phyloP scores from a whole-genome alignment of 208 protist species.

The Wallacemonas sp. region DNA sequence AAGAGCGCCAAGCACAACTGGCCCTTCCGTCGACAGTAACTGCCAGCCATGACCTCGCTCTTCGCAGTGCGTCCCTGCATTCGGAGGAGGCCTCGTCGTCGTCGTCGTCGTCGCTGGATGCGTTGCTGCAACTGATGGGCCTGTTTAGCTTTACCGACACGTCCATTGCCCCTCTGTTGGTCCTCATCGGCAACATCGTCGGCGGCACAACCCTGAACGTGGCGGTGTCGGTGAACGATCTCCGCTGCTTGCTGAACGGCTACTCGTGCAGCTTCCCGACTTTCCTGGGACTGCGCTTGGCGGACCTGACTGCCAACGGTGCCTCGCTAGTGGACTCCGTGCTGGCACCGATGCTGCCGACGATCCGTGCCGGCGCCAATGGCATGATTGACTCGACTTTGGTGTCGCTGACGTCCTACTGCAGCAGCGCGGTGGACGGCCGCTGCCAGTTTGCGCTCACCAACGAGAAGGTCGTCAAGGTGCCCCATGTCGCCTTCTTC shows the following conservation, averaged over 20 bases:
- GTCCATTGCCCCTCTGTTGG: not conserved
- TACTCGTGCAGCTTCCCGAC: slow-evolving; percentile 3
- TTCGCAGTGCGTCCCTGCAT: too few relatives aligned
- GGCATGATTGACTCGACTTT: not conserved
- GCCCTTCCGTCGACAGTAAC: too few relatives aligned
- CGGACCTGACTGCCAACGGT: not conserved
- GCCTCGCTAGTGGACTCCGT: not conserved
- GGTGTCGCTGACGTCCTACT: not conserved
- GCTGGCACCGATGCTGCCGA: not conserved
- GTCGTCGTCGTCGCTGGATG: not conserved
- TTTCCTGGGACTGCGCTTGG: not conserved
- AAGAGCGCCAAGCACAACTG: too few relatives aligned
- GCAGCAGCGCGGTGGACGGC: not conserved
- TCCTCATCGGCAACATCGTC: not conserved
- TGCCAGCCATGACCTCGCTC: too few relatives aligned
- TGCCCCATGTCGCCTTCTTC: not conserved
- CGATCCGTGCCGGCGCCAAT: not conserved
- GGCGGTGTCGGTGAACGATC: not conserved
- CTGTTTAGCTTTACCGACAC: not conserved
- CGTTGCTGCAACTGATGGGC: not conserved
- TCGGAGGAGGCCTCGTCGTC: too few relatives aligned
- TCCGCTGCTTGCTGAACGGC: not conserved
- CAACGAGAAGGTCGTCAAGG: slow-evolving; percentile 7
- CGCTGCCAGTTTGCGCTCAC: not conserved
- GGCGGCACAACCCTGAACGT: slow-evolving; percentile 1